Base-by-base conservation (phyloP, 371 early-diverging fungal species). In the Saksenaea vasiformis region DNA sequence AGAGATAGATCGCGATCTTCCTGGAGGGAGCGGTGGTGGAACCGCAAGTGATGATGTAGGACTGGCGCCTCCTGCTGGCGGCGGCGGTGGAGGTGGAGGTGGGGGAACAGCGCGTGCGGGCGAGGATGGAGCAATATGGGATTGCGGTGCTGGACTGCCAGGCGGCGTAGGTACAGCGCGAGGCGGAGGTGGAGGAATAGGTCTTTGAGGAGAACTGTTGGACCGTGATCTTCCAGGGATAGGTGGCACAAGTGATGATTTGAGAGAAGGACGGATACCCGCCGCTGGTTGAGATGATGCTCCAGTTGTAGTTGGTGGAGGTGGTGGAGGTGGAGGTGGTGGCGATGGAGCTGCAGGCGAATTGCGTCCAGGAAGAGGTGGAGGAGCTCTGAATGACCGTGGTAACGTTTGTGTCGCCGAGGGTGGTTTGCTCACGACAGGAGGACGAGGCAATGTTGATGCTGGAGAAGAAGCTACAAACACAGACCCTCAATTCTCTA, bases 131-230 rank as follows among this genome's bases (percentile, higher is more conserved):
- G 47, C 26, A 19, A 39, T 54, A 24, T 47, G 14, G 9, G 60
- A 34, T 60, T 19, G 47, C 9, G 41, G 13, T 51, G 62, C 38
- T 7, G 70, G 69, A 44, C 66, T 68, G 10, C n/a, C 57, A 5
- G 74, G 77, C 14, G 77, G 72, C 19, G 80, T 66, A 43, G 80
- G 76, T 0, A 71, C 67, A 43, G 68, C 58, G 54, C 75, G 61
- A 26, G 77, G 74, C 11, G 78, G 79, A 7, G 77, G 67, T 4
- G 76, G 73, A 15, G 80, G 80, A 3, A 80, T 57, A 15, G 77
- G 72, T 43, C 76, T 24, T 53, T 75, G 77, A n/a, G 80, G 80
- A 34, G 80, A 77, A 19, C 80, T 80, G 22, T 67, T 73, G 5
- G 80, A 77, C 55, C 77, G 67, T 4, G 73, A 55, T 60, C 80